Conservation (phyloP, 768 basidiomycete species). For the Saitozyma sp. region DNA sequence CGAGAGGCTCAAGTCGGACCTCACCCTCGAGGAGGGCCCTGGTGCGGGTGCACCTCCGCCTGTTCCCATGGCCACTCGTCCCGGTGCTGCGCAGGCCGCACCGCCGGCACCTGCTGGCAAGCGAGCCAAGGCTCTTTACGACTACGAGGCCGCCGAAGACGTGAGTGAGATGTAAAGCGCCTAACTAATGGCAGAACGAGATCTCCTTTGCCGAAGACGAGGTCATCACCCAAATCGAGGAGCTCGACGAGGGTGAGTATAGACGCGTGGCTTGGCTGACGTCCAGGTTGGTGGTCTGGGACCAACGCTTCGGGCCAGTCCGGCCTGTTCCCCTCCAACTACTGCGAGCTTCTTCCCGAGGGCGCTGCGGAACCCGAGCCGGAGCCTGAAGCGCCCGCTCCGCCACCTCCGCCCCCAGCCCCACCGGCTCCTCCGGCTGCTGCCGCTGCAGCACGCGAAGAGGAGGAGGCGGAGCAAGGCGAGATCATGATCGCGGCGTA, state of each 20-base stretch:
- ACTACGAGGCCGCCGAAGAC: conserved; percentile 62
- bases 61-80: conserved; percentile 48
- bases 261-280: conserved; percentile 3
- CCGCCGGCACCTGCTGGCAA: conserved; percentile 56
- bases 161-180: conserved; percentile 3
- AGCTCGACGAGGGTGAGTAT: conserved; percentile 66
- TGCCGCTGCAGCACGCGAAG: conserved; percentile 52
- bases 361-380: conserved; percentile 35
- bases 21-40: conserved; percentile 40
- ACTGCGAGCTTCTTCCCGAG: conserved; percentile 67
- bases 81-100: conserved; percentile 36
- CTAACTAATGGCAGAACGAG: conserved; percentile 9
- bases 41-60: conserved; percentile 42
- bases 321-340: conserved; percentile 90
- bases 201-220: conserved; percentile 69
- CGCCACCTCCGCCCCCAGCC: conserved; percentile 56
- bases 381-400: conserved; percentile 55
- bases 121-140: conserved; percentile 75
- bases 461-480: conserved; percentile 56
- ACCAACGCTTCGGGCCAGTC: conserved; percentile 67
- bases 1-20: conserved; percentile 41
- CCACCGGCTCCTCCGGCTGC: conserved; percentile 57
- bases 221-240: conserved; percentile 75
- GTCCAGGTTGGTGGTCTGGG: conserved; percentile 80
- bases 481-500: conserved; percentile 54